Evolutionary conservation across 2,329 filamentous ascomycete species (phyloP), one percentile per base, ranked within the genome.

Genomic region (Cordyceps sp.): DNA sequence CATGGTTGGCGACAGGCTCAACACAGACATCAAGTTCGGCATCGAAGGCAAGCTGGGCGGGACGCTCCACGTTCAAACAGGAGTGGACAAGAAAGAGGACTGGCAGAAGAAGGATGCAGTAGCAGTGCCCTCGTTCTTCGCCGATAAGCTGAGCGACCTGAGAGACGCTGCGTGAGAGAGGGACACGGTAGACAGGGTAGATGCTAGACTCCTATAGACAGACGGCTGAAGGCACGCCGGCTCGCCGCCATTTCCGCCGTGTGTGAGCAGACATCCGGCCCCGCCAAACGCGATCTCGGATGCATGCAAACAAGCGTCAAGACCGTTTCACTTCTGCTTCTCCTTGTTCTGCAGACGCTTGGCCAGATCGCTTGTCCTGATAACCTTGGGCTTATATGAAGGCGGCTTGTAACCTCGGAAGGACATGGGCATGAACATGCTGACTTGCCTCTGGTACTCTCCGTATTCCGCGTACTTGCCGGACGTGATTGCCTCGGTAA

Each of bases 11-110:
- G 90, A 98, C 54, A 69, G 90, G 20, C 62, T 93, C 40, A 82
- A 96, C 53, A 98, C 90, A 0, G 90, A 98, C 56, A 96, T 98
- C 51, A 76, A 81, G 52, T 98, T 98, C 52, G 90, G 90, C 4
- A 69, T 94, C 39, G 78, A 96, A 50, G 88, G 88, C 0, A 78
- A 79, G 41, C 66, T 98, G 19, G 90, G 90, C 14, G 90, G 90
- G 1, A 96, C 90, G 0, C 57, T 98, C 43, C 83, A 79, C 25
- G 90, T 98, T 5, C 60, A 93, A 53, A 94, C 86, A 1, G 90
- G 90, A 13, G 88, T 98, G 13, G 77, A 70, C 46, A 79, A 79
- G 56, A 84, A 88, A 56, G 78, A 79, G 33, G 80, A 94, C 36
- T 83, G 86, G 61, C 66, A 85, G 44, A 75, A 71, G 15, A 64